Evolutionary conservation across 2,329 filamentous ascomycete species (phyloP).

Genomic region (Gliomastix tumulicola): DNA sequence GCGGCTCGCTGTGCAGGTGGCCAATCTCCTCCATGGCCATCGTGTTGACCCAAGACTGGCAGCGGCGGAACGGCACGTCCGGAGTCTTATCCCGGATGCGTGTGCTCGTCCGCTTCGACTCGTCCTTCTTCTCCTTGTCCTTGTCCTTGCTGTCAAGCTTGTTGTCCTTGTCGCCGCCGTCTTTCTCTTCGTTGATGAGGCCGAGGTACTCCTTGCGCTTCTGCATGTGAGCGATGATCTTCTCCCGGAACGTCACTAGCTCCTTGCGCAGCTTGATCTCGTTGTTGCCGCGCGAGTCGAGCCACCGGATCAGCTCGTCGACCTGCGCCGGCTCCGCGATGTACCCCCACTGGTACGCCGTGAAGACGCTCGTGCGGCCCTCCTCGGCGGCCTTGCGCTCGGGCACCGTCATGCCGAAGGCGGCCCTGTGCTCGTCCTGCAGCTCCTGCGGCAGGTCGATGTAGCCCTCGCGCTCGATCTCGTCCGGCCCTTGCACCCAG

Average conservation of each 20-base stretch:
- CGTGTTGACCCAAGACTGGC: conserved; percentile 48
- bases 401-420: conserved; percentile 75
- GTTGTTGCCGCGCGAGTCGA: conserved; percentile 79
- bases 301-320: conserved; percentile 76
- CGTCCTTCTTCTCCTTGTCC: conserved; percentile 30
- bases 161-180: too few relatives aligned
- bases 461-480: conserved; percentile 78
- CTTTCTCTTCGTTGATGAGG: conserved; percentile 16
- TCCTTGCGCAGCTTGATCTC: conserved; percentile 87
- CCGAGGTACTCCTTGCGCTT: conserved; percentile 64
- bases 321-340: conserved; percentile 75
- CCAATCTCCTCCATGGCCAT: conserved; percentile 50
- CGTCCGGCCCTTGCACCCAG: conserved; percentile 93
- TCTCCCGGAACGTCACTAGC: conserved; percentile 66
- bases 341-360: conserved; percentile 83
- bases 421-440: conserved; percentile 67
- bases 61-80: conserved; percentile 38
- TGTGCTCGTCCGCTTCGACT: conserved; percentile 35
- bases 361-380: conserved; percentile 69
- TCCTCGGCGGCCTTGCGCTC: conserved; percentile 85
- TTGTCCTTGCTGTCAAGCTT: conserved; percentile 17
- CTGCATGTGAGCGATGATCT: conserved; percentile 74
- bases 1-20: conserved; percentile 48
- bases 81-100: conserved; percentile 38
- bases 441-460: conserved; percentile 69